Base-by-base conservation (phyloP, 805 yeast species). In the Deakozyma indianensis region DNA sequence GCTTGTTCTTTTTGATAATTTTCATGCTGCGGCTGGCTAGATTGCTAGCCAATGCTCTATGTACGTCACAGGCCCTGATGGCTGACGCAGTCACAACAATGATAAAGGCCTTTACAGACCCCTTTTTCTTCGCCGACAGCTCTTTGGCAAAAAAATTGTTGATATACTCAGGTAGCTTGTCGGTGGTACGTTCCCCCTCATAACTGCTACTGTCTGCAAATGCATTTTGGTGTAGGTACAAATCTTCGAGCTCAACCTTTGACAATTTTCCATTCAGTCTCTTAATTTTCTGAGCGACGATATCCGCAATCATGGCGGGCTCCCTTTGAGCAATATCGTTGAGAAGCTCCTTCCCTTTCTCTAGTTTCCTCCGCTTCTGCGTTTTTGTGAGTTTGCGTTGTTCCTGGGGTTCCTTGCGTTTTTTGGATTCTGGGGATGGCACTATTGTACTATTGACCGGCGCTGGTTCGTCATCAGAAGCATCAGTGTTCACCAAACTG, bases 41-140 rank as follows among this genome's bases (percentile, higher is more conserved):
- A 28, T 51, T 48, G 14, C 14, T 9, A 7, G 38, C 38, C 62
- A 73, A 54, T 1, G 82, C 75, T 54, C 94, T 72, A 57, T 73
- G 80, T 2, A 85, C 69, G 56, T 86, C 95, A 53, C 95, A 90
- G 1, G 84, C 88, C 55, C 96, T 70, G 22, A 85, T 66, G n/a
- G 94, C 90, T 1, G 94, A 83, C 69, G 80, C 71, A 0, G 88
- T 71, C n/a, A 79, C 52, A 1, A 78, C 57, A 18, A 78, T 61
- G 53, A 75, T 55, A 65, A 69, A 64, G 45, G 71, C 69, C 27
- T 70, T 61, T 25, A 62, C 66, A 15, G 55, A 51, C 18, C 5
- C 18, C 7, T 14, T 7, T 9, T 32, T 9, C 18, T 32, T 32
- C 28, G 28, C 7, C 28, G 28, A 25, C 11, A 32, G 7, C 38